Conservation (phyloP, 139 green algal genomes). For the Closterium sp. region DNA sequence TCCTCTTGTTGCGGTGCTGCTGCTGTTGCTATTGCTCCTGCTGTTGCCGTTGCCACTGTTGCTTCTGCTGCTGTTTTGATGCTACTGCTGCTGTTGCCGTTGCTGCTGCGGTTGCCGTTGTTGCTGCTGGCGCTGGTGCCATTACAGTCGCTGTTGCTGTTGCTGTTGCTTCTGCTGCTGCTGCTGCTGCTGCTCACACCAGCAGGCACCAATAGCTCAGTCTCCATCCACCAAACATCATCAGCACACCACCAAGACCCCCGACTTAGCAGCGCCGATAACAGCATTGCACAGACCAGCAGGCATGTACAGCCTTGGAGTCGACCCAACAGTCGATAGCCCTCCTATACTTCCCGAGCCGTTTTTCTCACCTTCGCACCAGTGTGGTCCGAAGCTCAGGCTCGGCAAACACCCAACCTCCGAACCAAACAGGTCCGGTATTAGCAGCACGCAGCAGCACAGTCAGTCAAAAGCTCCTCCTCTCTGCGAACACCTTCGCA, state of each 20-base stretch:
- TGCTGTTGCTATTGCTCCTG: neutral
- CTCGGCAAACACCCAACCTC: neutral
- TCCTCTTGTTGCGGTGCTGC: neutral
- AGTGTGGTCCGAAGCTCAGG: neutral
- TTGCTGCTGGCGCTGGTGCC: neutral
- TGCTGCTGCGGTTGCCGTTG: neutral
- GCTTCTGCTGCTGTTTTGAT: neutral
- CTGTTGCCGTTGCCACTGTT: neutral
- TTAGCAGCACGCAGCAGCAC: neutral
- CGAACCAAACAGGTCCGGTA: neutral
- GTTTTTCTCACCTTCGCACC: neutral
- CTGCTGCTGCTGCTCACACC: neutral
- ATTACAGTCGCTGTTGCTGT: neutral
- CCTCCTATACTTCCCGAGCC: neutral
- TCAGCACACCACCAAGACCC: too few relatives aligned
- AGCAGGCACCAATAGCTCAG: neutral
- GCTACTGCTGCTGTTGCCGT: neutral
- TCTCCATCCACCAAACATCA: neutral
- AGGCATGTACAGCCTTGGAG: neutral
- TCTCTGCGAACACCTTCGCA: neutral
- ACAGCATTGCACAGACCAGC: neutral
- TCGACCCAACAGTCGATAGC: neutral
- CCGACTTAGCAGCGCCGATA: too few relatives aligned
- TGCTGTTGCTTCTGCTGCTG: neutral
- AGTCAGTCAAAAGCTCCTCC: neutral